Base-by-base conservation (phyloP, 2,329 filamentous ascomycete species). In the Colletotrichum paranaense region DNA sequence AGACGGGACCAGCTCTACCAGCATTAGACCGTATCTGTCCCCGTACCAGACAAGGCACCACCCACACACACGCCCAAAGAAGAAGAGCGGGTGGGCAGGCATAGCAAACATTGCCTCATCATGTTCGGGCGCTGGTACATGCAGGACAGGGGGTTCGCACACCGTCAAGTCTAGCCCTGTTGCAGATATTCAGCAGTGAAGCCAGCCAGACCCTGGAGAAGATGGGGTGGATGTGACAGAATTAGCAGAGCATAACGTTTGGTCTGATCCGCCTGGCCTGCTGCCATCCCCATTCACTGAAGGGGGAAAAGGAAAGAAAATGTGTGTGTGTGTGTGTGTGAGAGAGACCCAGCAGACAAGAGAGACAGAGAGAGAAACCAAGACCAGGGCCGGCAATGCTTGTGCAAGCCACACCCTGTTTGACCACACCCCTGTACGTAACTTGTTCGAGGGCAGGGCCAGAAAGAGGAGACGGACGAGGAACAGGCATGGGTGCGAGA, bases 131-230 rank as follows among this genome's bases (percentile, higher is more conserved):
- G 49, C 62, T 53, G 49, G 77, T 75, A 79, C 78, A 78, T 79
- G 78, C 79, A 81, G 79, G 79, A 76, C 79, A 79, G 79, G 82
- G 81, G 79, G 78, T 75, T 78, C 74, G 78, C 76, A 81, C 78
- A 78, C 78, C 78, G 79, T 80, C 78, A 78, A 78, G 79, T 80
- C 79, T 81, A 82, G 82, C 81, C 81, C 79, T 84, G 83, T 84
- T 82, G 82, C 84, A 84, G 79, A 72, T 71, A 72, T 72, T 74
- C 67, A 74, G 68, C 71, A 73, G 57, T 68, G 62, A 73, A 72
- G 67, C 74, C 62, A 72, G 67, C 42, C 64, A 68, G 62, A 72
- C 74, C 77, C 77, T 73, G 76, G 77, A 76, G 73, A 79, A 76
- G 77, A 80, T 79, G 79, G 77, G 75, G 76, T 78, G 78, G 78